These are phyloP conservation scores for Xylaria cubensis DNA, from an alignment of 495 filamentous ascomycete species.

Conservation along the genomic window DNA sequence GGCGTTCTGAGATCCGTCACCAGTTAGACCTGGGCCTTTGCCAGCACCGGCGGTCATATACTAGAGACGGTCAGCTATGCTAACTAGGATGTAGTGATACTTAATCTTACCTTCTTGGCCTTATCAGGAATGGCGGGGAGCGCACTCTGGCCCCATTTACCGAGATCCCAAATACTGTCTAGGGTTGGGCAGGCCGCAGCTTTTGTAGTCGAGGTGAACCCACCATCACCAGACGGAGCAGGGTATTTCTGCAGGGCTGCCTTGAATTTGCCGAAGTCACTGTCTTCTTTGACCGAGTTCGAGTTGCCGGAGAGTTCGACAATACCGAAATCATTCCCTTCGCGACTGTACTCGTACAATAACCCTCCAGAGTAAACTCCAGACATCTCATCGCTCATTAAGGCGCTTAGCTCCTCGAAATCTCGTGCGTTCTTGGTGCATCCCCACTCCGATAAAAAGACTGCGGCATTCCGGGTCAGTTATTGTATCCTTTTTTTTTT, in stretches of 20 bases:
- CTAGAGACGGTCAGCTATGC: conserved; percentile 45
- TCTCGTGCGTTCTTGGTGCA: conserved; percentile 80
- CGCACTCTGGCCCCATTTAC: conserved; percentile 47
- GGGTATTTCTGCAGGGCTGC: conserved; percentile 65
- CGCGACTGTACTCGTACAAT: conserved; percentile 93
- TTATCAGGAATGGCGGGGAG: conserved; percentile 78
- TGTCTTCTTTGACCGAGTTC: conserved; percentile 55
- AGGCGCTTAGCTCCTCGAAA: conserved; percentile 78
- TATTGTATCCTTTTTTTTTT: too few species aligned
- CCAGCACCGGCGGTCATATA: conserved; percentile 79
- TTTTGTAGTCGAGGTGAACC: conserved; percentile 71
- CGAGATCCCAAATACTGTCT: conserved; percentile 76
- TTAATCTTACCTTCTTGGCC: conserved; percentile 52
- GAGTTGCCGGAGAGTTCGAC: conserved; percentile 66
- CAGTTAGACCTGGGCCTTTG: conserved; percentile 71
- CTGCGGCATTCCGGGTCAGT: background rate
- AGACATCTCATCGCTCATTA: conserved; percentile 88
- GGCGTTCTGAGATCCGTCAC: conserved; percentile 74
- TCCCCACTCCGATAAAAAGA: conserved; percentile 96
- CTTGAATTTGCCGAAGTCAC: conserved; percentile 70
- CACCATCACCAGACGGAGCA: conserved; percentile 75
- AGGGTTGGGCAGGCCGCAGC: conserved; percentile 72
- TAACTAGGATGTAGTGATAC: background rate
- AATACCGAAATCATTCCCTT: conserved; percentile 78
- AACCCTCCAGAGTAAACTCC: conserved; percentile 93